A percentile compares a stretch with the other conserved stretches of the same genome.
Evolutionary conservation across 2,329 filamentous ascomycete genomes (phyloP).

Genomic region (Didymella pomorum): DNA sequence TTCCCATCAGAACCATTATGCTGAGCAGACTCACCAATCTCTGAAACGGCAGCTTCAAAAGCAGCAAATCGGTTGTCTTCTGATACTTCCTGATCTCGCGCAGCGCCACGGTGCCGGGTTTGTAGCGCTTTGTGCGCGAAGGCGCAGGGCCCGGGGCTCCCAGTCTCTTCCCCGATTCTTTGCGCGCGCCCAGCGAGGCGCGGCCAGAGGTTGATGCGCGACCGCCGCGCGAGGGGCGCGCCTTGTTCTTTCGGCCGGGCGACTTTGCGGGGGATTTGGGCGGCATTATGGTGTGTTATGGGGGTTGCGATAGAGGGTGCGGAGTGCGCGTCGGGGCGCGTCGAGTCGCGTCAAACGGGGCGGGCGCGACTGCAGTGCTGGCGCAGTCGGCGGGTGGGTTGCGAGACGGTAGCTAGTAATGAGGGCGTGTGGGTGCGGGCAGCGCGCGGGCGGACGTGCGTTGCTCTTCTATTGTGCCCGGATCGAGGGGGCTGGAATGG

Average conservation of each 20-base stretch:
- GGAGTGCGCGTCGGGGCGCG: conserved; percentile 20
- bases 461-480: conserved; percentile 24
- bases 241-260: conserved; percentile 40
- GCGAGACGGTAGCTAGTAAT: not conserved
- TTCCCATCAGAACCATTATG: not conserved
- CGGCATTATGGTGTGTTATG: conserved; percentile 1
- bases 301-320: not conserved
- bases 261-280: conserved; percentile 30
- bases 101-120: conserved; percentile 84
- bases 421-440: conserved; percentile 5
- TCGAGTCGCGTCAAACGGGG: conserved; percentile 11
- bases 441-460: conserved; percentile 21
- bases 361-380: not conserved
- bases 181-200: conserved; percentile 7
- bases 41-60: conserved; percentile 98
- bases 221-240: conserved; percentile 43
- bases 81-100: conserved; percentile 99
- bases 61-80: conserved; percentile 94
- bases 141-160: conserved; percentile 47
- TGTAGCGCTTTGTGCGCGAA: conserved; percentile 53
- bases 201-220: conserved; percentile 24
- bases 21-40: conserved; percentile 70
- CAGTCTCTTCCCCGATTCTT: conserved; percentile 33
- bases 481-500: conserved; percentile 37
- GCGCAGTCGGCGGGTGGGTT: not conserved